These are phyloP conservation scores for Rhododendron ovatum DNA, from an alignment of 148 eudicot genomes.

Conservation along the genomic window DNA sequence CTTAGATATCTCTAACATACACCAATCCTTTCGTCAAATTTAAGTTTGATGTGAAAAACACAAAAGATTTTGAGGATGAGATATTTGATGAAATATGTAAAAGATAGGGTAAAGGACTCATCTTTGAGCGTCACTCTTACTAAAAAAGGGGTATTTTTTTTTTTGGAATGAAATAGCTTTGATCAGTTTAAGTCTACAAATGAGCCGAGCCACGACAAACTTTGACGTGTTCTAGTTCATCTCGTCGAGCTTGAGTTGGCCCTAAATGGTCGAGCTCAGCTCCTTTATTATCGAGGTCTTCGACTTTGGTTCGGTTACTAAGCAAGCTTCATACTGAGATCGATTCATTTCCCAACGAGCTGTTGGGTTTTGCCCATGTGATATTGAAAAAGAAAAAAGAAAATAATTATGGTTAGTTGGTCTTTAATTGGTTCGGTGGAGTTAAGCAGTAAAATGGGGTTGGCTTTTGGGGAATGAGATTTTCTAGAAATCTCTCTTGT, in stretches of 20 bases:
- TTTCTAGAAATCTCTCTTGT: too few species aligned
- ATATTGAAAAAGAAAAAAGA: too few species aligned
- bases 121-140: too few species aligned
- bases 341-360: background rate
- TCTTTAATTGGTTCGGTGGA: too few species aligned
- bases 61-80: background rate
- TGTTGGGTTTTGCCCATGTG: too few species aligned
- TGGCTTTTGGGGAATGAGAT: too few species aligned
- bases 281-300: background rate
- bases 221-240: background rate
- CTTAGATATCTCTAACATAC: background rate
- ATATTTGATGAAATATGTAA: background rate
- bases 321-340: background rate
- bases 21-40: background rate
- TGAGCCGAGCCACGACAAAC: background rate
- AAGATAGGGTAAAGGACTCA: too few species aligned
- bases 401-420: too few species aligned
- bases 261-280: background rate
- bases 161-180: background rate
- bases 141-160: too few species aligned
- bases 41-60: too few species aligned
- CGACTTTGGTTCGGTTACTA: background rate
- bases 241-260: background rate
- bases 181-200: background rate
- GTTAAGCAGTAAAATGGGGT: too few species aligned